Percentiles rank a stretch among this genome's conserved stretches.
Conservation (phyloP, 2,329 filamentous ascomycete species). For the Colletotrichum tropicicola region DNA sequence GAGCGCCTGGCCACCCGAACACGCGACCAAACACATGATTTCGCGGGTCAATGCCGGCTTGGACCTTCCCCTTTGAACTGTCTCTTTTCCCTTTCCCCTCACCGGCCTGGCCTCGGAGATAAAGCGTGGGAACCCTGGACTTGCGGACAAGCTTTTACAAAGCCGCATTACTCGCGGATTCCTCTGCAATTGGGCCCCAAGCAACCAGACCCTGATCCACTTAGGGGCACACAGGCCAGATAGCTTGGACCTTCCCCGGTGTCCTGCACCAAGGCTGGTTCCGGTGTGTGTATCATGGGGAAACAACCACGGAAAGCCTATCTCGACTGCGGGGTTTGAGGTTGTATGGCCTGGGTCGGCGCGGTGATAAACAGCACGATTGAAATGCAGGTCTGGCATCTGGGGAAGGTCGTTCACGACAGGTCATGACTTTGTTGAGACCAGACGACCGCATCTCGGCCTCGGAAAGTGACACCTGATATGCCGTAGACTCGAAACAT, state of each 20-base stretch:
- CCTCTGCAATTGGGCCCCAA: not conserved
- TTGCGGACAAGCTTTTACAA: constrained; percentile 1
- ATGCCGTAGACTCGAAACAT: not conserved
- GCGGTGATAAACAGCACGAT: not conserved
- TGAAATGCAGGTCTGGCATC: not conserved
- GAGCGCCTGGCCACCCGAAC: not conserved
- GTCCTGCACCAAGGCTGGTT: not conserved
- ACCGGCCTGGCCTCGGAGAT: constrained; percentile 17
- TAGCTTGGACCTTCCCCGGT: constrained; percentile 28
- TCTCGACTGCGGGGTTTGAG: constrained; percentile 4
- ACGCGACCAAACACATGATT: not conserved
- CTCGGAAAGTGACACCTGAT: not conserved
- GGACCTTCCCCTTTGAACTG: constrained; percentile 17
- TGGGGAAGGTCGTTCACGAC: constrained; percentile 14
- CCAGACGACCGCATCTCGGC: not conserved
- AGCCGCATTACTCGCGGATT: constrained; percentile 11
- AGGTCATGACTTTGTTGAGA: not conserved
- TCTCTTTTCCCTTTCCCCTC: not conserved
- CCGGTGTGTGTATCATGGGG: constrained; percentile 5
- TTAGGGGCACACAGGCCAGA: constrained; percentile 2
- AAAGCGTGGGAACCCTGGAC: constrained; percentile 7
- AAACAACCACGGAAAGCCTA: constrained; percentile 14
- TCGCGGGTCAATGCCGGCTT: constrained; percentile 15
- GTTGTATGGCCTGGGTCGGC: not conserved
- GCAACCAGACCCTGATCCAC: not conserved